Evolutionary conservation across 169 alveolate genomes (phyloP).

Genomic region (Besnoitia besnoiti): DNA sequence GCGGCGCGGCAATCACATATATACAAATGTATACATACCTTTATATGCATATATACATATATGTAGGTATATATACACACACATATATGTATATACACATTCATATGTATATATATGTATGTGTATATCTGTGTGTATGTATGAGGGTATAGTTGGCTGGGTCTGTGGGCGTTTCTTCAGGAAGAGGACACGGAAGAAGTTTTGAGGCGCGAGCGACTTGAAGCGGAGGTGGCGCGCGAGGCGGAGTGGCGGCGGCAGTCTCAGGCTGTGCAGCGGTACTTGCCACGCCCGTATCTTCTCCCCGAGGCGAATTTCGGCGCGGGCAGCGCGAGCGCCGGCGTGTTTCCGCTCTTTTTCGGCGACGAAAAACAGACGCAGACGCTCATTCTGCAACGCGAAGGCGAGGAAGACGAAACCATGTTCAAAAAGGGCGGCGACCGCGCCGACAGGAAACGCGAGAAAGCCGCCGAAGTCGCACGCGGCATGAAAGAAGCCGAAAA

Average conservation of each 20-base stretch:
- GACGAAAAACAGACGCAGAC: neutral
- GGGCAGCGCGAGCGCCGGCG: neutral
- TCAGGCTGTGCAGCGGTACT: neutral
- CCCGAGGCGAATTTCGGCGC: neutral
- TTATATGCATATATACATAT: too few relatives aligned
- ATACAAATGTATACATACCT: too few relatives aligned
- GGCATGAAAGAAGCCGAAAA: neutral
- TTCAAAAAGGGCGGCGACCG: neutral
- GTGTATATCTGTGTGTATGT: too few relatives aligned
- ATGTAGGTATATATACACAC: too few relatives aligned
- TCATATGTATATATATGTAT: too few relatives aligned
- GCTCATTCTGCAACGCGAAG: neutral
- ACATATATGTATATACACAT: too few relatives aligned
- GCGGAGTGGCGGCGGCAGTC: slow-evolving; percentile 28
- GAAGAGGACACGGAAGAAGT: slow-evolving; percentile 29
- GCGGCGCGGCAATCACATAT: too few relatives aligned
- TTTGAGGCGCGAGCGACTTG: neutral
- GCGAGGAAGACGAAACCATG: neutral
- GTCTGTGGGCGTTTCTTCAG: too few relatives aligned
- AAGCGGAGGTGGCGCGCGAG: slow-evolving; percentile 4
- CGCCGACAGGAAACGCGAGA: neutral
- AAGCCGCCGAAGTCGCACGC: slow-evolving; percentile 15
- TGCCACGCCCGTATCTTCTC: neutral
- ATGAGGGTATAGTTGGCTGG: too few relatives aligned
- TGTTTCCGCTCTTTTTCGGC: neutral